Evolutionary conservation across 2,329 filamentous ascomycete species (phyloP), one percentile per base, ranked within the genome.

Genomic region (Paraphaeosphaeria minitans): DNA sequence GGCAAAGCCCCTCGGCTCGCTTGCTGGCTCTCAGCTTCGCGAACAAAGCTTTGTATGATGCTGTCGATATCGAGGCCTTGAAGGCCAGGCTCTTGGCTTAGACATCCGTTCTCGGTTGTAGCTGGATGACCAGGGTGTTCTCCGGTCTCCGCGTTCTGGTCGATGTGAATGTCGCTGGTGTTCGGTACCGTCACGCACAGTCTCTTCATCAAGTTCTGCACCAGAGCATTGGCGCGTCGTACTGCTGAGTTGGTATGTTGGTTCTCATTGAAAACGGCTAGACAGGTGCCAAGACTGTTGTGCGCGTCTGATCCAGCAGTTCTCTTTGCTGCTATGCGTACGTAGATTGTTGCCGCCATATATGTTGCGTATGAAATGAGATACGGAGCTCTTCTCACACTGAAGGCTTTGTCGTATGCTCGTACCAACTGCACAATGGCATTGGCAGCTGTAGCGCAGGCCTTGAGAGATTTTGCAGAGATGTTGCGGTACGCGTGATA

Each of bases 331-430:
- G 83, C 81, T 0, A 83, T 82, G 3, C 82, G 81, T 0, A 79
- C 80, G 52, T 82, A 79, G 19, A 85, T 84, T 0, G 82, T 85
- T 0, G 82, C 82, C 4, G 79, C 79, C 0, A 85, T 82, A 57
- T 85, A 86, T 0, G 82, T 84, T 0, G 84, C 82, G 65, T 86
- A 86, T 0, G 81, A 83, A 19, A 85, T 78, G 1, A 85, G 70
- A 55, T 85, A 85, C 0, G 84, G 84, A 0, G 83, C 81, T 12
- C 78, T 70, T 12, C 75, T 71, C 1, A 84, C 75, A 0, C 78
- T 80, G 42, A 82, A 85, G 0, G 77, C 72, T 31, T 71, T 68
- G 24, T 82, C 75, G 46, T 84, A 84, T 5, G 75, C 71, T 21
- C 77, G 75, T 0, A 84, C 63, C 0, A 85, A 66, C 3, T 72